phyloP scores from a whole-genome alignment of 169 alveolate species.

The Cryptosporidium sp. region DNA sequence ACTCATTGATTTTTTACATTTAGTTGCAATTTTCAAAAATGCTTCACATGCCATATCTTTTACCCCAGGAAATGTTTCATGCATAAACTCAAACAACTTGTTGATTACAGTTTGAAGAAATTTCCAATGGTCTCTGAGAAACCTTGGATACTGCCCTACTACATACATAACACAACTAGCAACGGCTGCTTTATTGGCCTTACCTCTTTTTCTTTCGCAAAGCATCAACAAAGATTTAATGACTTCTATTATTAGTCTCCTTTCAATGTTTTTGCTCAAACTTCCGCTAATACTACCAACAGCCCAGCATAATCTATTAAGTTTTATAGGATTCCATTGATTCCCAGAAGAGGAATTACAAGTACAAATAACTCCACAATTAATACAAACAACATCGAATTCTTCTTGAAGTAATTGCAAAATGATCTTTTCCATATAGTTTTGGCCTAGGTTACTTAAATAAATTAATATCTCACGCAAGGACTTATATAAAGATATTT shows the following conservation, averaged over 20 bases:
- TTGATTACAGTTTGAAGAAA: constrained; percentile 97
- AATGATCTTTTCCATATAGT: constrained; percentile 93
- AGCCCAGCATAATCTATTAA: constrained; percentile 94
- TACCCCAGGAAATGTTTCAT: constrained; percentile 98
- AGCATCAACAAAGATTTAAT: constrained; percentile 93
- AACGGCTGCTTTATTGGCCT: constrained; percentile 96
- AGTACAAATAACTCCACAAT: constrained; percentile 39
- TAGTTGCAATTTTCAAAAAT: constrained; percentile 92
- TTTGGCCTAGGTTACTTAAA: constrained; percentile 94
- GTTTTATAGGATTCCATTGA: constrained; percentile 86
- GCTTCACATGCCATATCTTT: constrained; percentile 99
- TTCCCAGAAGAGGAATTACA: constrained; percentile 64
- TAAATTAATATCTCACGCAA: constrained; percentile 95
- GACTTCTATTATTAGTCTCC: constrained; percentile 93
- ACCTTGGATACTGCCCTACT: constrained; percentile 99
- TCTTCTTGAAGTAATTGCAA: constrained; percentile 90
- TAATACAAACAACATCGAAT: constrained; percentile 78
- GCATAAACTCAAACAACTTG: constrained; percentile 99
- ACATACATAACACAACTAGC: constrained; percentile 96
- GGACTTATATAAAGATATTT: constrained; percentile 93
- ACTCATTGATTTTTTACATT: constrained; percentile 89
- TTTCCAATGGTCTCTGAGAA: constrained; percentile 96
- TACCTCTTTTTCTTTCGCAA: constrained; percentile 97
- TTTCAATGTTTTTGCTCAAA: constrained; percentile 93
- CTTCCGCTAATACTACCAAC: constrained; percentile 98